Percentiles rank a stretch among this genome's conserved stretches.
Conservation (phyloP, 2,329 filamentous ascomycete species). For the Neospermospora avenae region DNA sequence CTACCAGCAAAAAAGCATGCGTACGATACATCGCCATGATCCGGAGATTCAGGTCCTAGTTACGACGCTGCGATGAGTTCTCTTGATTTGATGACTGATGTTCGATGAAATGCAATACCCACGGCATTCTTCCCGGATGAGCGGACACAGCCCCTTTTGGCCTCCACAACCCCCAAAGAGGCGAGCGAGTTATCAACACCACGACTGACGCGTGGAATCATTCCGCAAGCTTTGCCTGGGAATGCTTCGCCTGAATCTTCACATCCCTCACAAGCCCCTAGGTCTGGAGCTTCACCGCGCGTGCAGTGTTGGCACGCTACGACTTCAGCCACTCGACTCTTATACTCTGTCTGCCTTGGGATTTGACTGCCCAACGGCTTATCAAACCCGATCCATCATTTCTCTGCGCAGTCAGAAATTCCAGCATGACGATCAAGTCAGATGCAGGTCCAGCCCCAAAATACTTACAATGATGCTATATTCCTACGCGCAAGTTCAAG, state of each 20-base stretch:
- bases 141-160: background rate
- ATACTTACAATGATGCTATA: background rate
- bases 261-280: background rate
- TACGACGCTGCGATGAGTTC: background rate
- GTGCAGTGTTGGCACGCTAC: background rate
- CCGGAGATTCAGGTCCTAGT: background rate
- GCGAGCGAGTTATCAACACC: background rate
- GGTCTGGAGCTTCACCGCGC: background rate
- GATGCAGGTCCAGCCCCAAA: too few relatives aligned
- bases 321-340: background rate
- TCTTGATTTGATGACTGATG: background rate
- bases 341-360: slow-evolving; percentile 9
- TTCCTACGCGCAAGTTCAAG: background rate
- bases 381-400: too few relatives aligned
- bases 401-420: too few relatives aligned
- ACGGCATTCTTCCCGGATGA: background rate
- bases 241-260: too few relatives aligned
- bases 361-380: too few relatives aligned
- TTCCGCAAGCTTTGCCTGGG: background rate
- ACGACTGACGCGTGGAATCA: background rate
- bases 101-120: too few relatives aligned
- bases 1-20: background rate
- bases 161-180: background rate
- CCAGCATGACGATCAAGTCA: too few relatives aligned
- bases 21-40: background rate